phyloP scores from a whole-genome alignment of 306 rosid species.

The Fagus sylvatica region DNA sequence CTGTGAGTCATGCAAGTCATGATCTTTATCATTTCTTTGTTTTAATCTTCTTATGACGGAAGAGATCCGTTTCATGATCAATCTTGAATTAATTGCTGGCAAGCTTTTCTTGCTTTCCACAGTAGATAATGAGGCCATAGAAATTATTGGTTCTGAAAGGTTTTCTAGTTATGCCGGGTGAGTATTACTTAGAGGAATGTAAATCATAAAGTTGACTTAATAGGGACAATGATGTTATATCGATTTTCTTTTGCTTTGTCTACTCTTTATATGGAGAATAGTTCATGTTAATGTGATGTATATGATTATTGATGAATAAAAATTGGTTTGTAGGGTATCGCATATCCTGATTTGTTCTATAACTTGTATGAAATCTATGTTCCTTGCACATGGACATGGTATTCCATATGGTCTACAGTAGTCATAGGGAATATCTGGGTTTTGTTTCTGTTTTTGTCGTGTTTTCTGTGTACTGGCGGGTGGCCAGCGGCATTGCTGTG shows the following conservation, averaged over 20 bases:
- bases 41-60: conserved; percentile 55
- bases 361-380: neutral
- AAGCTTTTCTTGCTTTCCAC: conserved; percentile 91
- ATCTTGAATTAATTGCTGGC: conserved; percentile 82
- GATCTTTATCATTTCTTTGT: conserved; percentile 19
- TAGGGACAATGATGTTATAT: neutral
- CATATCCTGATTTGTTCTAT: too few species aligned
- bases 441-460: too few species aligned
- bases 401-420: neutral
- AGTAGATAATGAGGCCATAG: conserved; percentile 89
- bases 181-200: conserved; percentile 35
- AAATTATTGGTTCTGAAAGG: conserved; percentile 84
- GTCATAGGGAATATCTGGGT: neutral
- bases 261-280: conserved; percentile 1
- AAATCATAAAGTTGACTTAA: conserved; percentile 7
- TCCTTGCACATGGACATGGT: neutral
- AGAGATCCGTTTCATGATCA: conserved; percentile 92
- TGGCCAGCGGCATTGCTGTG: too few species aligned
- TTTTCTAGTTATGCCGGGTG: conserved; percentile 84
- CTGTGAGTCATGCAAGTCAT: conserved; percentile 22
- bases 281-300: neutral
- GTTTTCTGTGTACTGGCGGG: too few species aligned
- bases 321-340: too few species aligned
- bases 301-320: neutral
- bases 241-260: neutral